Evolutionary conservation across 106 monocot genomes (phyloP).

Genomic region (Amphibolis antarctica): DNA sequence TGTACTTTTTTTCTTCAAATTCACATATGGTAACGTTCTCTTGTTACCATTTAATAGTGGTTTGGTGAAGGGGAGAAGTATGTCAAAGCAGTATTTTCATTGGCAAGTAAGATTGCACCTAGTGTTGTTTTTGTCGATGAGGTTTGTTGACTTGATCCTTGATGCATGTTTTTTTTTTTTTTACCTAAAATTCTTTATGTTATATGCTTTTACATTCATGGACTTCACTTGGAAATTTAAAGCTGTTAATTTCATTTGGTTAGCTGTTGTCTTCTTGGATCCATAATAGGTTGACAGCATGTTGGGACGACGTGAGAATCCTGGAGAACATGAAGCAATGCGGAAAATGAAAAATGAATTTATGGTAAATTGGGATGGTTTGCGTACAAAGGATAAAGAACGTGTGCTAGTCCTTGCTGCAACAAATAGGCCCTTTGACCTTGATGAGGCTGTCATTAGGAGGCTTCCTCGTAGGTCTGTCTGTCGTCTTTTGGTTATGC

Average conservation of each 20-base stretch:
- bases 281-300: slow-evolving; percentile 78
- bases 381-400: slow-evolving; percentile 82
- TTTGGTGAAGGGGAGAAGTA: slow-evolving; percentile 99
- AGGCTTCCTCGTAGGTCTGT: slow-evolving; percentile 64
- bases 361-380: slow-evolving; percentile 88
- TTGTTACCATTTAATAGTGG: slow-evolving; percentile 41
- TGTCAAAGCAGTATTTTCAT: slow-evolving; percentile 93
- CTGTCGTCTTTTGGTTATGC: neutral
- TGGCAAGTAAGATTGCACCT: slow-evolving; percentile 97
- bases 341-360: slow-evolving; percentile 97
- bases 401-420: slow-evolving; percentile 80
- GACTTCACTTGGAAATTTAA: neutral
- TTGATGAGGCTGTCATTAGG: slow-evolving; percentile 88
- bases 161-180: neutral
- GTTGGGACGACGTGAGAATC: slow-evolving; percentile 80
- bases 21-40: neutral
- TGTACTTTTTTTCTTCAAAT: neutral
- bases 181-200: too few relatives aligned
- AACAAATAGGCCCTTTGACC: slow-evolving; percentile 85
- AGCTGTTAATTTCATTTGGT: too few relatives aligned
- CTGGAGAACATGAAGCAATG: slow-evolving; percentile 88
- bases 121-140: slow-evolving; percentile 98
- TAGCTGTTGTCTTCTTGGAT: neutral
- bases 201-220: too few relatives aligned
- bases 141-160: slow-evolving; percentile 33